phyloP scores from a whole-genome alignment of 257 asterid species.

The Lycium barbarum region DNA sequence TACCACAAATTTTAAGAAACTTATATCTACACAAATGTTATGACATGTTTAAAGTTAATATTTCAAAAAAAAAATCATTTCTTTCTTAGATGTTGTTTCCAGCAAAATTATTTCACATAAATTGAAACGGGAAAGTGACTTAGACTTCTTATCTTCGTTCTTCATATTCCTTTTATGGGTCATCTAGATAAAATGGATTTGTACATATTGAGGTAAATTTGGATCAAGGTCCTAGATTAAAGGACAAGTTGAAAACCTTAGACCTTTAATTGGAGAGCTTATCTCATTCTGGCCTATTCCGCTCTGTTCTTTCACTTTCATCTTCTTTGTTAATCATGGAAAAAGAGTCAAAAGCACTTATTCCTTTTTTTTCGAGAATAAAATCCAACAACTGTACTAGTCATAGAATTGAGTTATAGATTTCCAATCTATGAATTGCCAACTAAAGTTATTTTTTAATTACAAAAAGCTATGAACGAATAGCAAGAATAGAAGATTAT shows the following conservation, averaged over 20 bases:
- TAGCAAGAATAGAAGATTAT: background rate
- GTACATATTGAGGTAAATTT: too few species aligned
- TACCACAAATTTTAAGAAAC: too few species aligned
- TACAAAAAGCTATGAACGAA: background rate
- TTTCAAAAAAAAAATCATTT: too few species aligned
- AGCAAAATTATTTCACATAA: too few species aligned
- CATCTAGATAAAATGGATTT: too few species aligned
- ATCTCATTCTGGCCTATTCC: background rate
- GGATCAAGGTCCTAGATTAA: too few species aligned
- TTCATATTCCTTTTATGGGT: too few species aligned
- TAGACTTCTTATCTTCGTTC: too few species aligned
- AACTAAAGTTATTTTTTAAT: background rate
- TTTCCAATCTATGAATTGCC: background rate
- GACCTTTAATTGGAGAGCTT: background rate
- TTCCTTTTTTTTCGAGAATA: background rate
- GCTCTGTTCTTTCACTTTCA: background rate
- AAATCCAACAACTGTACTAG: conserved; percentile 14
- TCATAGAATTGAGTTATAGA: background rate
- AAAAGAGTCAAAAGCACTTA: background rate
- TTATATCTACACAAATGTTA: too few species aligned
- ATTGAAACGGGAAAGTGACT: too few species aligned
- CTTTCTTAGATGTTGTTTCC: too few species aligned
- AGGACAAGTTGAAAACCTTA: background rate
- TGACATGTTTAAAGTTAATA: too few species aligned
- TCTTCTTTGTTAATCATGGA: background rate